Base-by-base conservation (phyloP, 2,329 filamentous ascomycete species). In the Fusarium caatingaense region DNA sequence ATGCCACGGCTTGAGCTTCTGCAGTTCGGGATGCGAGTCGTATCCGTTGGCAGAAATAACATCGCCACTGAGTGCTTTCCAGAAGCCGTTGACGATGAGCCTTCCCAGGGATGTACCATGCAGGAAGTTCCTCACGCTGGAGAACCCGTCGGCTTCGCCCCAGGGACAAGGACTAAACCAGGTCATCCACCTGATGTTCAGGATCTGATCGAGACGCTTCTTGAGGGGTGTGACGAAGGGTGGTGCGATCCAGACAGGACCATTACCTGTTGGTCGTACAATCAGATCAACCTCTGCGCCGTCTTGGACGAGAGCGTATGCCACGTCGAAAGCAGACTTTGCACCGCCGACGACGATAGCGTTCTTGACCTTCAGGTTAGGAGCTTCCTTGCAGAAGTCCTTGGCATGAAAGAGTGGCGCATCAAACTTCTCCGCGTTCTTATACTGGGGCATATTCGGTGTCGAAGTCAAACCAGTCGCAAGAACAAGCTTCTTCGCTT, bases 161-260 rank as follows among this genome's bases (percentile, higher is more conserved):
- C 88, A 92, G 3, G 88, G 84, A 68, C 89, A 92, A 0, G 91
- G 90, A 21, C 84, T 87, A 74, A 92, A 86, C 86, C 88, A 92
- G 1, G 86, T 88, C 67, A 92, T 78, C 65, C 89, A 84, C 0
- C 90, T 85, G 1, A 86, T 73, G 25, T 68, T 72, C 0, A 76
- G 55, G 0, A 92, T 79, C 68, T 88, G 86, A 73, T 92, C 89
- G 0, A 91, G 78, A 78, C 85, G 85, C 47, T 83, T 84, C 75
- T 88, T 88, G 46, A 90, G 74, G 0, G 88, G 88, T 1, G 89
- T 91, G 18, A 91, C 87, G 58, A 86, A 87, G 1, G 84, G 77
- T 1, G 86, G 85, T 2, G 85, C 78, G 70, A 90, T 81, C 80
- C 80, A 90, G 0, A 83, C 80, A 0, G 88, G 87, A 0, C 88